Evolutionary conservation across 2,329 filamentous ascomycete species (phyloP), one percentile per base, ranked within the genome.

Genomic region (Aureobasidium vineae): DNA sequence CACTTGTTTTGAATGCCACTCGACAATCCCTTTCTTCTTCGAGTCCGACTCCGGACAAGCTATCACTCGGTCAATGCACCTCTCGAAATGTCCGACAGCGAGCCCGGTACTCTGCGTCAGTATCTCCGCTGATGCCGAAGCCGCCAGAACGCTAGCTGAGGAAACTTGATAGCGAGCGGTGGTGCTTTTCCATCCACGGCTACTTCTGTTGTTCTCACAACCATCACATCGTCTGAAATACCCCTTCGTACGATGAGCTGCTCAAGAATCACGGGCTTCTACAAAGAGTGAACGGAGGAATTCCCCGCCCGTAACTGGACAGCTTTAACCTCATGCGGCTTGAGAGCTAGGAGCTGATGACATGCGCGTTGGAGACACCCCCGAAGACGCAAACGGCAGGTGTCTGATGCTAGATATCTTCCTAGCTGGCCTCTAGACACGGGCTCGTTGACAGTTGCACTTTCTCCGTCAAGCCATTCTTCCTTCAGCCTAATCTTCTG

Each of bases 41-140:
- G 57, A 61, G 57, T 36, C 57, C 57, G 57, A 61, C 28, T 49
- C 41, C 57, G 57, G 56, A 41, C 23, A 36, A 47, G 26, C 40
- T 36, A 41, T 56, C 56, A 59, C 40, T 61, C 57, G 43, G 57
- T 49, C 57, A 61, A 61, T 61, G 57, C 57, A 61, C 38, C 57
- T 36, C 31, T 36, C 57, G 28, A 61, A 61, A 61, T 47, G 57
- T 61, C 57, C 57, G 57, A 61, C 54, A 15, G 54, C 23, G 38
- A 43, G 31, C 57, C 56, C 26, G 49, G 26, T 33, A 33, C 38
- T 36, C 33, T 59, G 56, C 56, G 40, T 59, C 56, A 59, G 56
- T 61, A 61, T 61, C 57, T 61, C 57, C 57, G 57, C 41, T 61
- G 57, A 47, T 61, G 43, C 57, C 57, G 57, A 49, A 61, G 16